Percentiles rank a stretch among this genome's conserved stretches.
phyloP scores from a whole-genome alignment of 2,329 filamentous ascomycete species.

The Aspergillus proliferans region DNA sequence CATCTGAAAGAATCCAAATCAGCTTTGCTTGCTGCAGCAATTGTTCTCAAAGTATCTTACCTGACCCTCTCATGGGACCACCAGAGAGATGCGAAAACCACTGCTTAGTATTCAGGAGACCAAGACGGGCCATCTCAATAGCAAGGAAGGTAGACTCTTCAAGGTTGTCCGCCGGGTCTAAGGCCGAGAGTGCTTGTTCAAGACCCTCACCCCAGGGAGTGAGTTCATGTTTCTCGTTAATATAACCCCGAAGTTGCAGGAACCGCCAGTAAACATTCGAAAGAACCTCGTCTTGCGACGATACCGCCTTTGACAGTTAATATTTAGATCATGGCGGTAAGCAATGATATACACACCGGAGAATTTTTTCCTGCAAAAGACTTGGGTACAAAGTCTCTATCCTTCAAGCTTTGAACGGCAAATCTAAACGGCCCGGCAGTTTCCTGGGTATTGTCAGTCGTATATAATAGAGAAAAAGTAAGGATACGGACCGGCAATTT shows the following conservation, averaged over 20 bases:
- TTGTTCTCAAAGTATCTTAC: constrained; percentile 21
- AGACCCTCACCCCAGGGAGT: constrained; percentile 80
- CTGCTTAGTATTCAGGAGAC: constrained; percentile 66
- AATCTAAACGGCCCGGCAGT: constrained; percentile 30
- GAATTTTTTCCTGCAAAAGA: constrained; percentile 56
- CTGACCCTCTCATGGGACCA: constrained; percentile 53
- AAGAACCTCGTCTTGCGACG: constrained; percentile 64
- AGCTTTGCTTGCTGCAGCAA: background rate
- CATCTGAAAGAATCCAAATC: constrained; percentile 41
- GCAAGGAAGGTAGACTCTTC: constrained; percentile 77
- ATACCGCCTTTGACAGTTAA: constrained; percentile 36
- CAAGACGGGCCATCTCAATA: constrained; percentile 75
- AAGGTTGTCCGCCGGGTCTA: constrained; percentile 54
- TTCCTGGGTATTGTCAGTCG: constrained; percentile 11
- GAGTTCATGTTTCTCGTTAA: constrained; percentile 69
- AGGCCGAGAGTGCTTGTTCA: constrained; percentile 58
- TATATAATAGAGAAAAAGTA: background rate
- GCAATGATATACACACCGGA: constrained; percentile 22
- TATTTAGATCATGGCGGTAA: background rate
- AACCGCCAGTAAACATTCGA: constrained; percentile 82
- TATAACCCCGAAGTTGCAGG: constrained; percentile 79
- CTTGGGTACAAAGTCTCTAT: constrained; percentile 62
- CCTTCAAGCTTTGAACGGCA: constrained; percentile 59
- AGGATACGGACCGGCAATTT: constrained; percentile 23
- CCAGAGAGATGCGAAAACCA: constrained; percentile 55